These are phyloP conservation scores for Panellus pusillus DNA, from an alignment of 768 basidiomycete genomes.

Conservation along the genomic window DNA sequence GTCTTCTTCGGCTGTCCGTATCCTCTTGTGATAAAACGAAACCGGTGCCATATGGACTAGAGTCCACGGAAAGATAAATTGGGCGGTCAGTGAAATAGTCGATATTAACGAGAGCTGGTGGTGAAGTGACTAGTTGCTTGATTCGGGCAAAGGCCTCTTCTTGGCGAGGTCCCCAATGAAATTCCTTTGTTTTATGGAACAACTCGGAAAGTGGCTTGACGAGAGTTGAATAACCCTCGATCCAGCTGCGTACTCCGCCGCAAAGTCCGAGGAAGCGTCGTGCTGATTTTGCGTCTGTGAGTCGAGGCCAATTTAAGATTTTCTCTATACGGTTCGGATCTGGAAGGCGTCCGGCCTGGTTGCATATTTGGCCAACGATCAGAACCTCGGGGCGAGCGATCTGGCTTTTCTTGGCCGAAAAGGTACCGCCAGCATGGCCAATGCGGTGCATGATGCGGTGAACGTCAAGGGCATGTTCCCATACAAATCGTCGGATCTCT, in stretches of 20 bases:
- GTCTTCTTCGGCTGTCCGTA: too few relatives aligned
- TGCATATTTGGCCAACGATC: constrained; percentile 27
- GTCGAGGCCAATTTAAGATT: constrained; percentile 28
- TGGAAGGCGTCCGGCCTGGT: constrained; percentile 13
- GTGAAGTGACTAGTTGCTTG: constrained; percentile 25
- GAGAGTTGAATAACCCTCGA: constrained; percentile 8
- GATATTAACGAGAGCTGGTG: constrained; percentile 25
- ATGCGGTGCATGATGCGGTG: constrained; percentile 30
- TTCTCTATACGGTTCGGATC: constrained; percentile 20
- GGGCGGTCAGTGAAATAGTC: constrained; percentile 22
- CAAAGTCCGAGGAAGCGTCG: constrained; percentile 31
- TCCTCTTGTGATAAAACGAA: constrained; percentile 2
- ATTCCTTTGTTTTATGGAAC: constrained; percentile 25
- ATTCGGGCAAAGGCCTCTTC: constrained; percentile 21
- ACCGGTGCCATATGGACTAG: not conserved
- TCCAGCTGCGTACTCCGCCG: constrained; percentile 1
- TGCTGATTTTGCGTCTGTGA: constrained; percentile 22
- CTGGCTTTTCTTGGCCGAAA: constrained; percentile 31
- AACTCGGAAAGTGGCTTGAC: constrained; percentile 24
- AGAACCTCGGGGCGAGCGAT: constrained; percentile 24
- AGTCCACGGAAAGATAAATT: not conserved
- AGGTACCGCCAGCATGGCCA: constrained; percentile 28
- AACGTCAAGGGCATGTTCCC: constrained; percentile 30
- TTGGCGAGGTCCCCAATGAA: constrained; percentile 29
- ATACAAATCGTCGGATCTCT: constrained; percentile 33